Base-by-base conservation (phyloP, 139 green algal genomes). In the Micractinium conductrix region DNA sequence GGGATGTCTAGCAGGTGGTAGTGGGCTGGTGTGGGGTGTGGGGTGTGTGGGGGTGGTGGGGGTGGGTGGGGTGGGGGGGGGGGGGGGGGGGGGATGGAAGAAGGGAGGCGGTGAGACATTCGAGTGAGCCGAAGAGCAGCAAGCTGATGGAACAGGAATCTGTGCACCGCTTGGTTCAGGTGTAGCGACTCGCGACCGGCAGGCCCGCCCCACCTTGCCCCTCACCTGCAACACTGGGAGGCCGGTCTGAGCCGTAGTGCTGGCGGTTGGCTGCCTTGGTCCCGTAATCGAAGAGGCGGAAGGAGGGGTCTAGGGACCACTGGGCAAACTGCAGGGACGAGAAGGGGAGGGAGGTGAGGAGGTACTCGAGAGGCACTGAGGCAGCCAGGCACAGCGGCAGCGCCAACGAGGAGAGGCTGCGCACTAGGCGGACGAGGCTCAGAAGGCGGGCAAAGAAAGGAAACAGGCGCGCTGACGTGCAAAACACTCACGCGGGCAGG, bases 201-300 rank as follows among this genome's bases (percentile, higher is more conserved):
- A 58, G 48, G 48, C 48, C 16, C 48, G 48, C 22, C 71, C 42
- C 35, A 16, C 40, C 26, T 7, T 16, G 19, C n/a, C n/a, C n/a
- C 38, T 44, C 43, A 79, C 80, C 80, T 72, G 92, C 92, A 17
- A 99, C 74, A 87, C 98, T 94, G 37, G 93, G 93, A 17, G 91
- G 88, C 16, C 35, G 28, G 28, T 82, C 50, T 5, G 38, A 28
- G 45, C 72, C 68, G 85, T 99, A 99, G 38, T 86, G 76, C 4
- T 42, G 50, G 7, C 60, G 14, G 86, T 98, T 98, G 44, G 81
- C 75, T 2, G 87, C 88, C 2, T 55, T 19, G 37, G 53, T 92
- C 80, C 94, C 94, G 75, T 98, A 96, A 87, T 99, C 95, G 79
- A 93, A 99, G 84, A 99, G 79, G 40, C 86, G 84, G 86, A 98